These are phyloP conservation scores for Diatrype stigma DNA, from an alignment of 2,329 filamentous ascomycete genomes.

Conservation along the genomic window DNA sequence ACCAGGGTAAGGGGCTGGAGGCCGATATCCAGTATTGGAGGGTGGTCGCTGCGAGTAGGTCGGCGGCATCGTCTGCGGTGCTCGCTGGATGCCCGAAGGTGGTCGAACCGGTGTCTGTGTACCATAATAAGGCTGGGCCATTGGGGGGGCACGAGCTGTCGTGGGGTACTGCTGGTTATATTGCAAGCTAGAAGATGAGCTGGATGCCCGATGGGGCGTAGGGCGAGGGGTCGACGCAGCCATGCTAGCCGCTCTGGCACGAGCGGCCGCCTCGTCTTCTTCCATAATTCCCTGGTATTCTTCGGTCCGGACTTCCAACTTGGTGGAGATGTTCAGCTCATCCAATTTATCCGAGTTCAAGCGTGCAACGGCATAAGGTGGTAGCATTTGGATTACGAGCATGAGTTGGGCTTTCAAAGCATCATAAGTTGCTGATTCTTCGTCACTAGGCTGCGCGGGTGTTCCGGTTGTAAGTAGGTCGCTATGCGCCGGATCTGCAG, in stretches of 20 bases:
- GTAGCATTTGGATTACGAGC: conserved; percentile 69
- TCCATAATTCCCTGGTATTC: conserved; percentile 79
- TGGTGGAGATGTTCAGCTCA: conserved; percentile 76
- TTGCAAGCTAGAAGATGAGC: conserved; percentile 39
- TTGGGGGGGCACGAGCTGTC: conserved; percentile 42
- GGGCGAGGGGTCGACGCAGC: conserved; percentile 32
- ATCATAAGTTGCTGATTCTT: conserved; percentile 61
- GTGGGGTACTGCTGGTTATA: conserved; percentile 45
- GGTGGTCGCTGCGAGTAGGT: conserved; percentile 30
- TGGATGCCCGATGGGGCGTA: conserved; percentile 33
- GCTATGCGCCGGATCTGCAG: conserved; percentile 58
- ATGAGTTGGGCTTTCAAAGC: conserved; percentile 71
- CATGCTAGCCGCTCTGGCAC: conserved; percentile 42
- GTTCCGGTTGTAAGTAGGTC: conserved; percentile 66
- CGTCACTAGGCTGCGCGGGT: conserved; percentile 62
- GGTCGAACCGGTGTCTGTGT: conserved; percentile 36
- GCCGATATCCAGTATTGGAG: conserved; percentile 44
- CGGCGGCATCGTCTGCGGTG: conserved; percentile 35
- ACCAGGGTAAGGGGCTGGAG: conserved; percentile 42
- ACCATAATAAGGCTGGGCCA: conserved; percentile 42
- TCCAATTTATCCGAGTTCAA: conserved; percentile 82
- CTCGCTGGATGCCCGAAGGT: conserved; percentile 33
- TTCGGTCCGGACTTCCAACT: conserved; percentile 66
- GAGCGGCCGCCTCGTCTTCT: conserved; percentile 66
- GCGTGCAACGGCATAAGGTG: conserved; percentile 82